These are phyloP conservation scores for Lachancea cidri DNA, from an alignment of 805 yeast genomes.

Conservation along the genomic window DNA sequence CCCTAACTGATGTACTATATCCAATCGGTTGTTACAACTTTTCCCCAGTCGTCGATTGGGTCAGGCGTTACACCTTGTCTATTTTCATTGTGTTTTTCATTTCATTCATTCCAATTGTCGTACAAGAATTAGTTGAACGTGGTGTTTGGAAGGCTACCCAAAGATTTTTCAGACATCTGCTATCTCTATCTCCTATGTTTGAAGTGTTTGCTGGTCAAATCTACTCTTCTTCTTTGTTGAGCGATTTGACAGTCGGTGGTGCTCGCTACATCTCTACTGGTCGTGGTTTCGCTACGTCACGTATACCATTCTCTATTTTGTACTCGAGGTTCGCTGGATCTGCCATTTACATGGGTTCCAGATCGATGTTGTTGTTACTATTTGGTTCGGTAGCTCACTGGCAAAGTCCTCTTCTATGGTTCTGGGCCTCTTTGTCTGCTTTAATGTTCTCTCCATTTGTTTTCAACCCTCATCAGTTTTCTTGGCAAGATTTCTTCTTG, in stretches of 20 bases:
- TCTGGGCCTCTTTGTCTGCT: constrained; percentile 90
- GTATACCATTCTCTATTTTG: constrained; percentile 69
- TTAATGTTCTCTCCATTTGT: constrained; percentile 88
- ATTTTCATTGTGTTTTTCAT: constrained; percentile 79
- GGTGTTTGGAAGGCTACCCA: constrained; percentile 72
- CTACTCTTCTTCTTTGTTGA: constrained; percentile 63
- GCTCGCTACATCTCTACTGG: constrained; percentile 85
- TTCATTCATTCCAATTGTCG: constrained; percentile 71
- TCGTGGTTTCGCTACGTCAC: constrained; percentile 78
- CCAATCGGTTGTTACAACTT: constrained; percentile 75
- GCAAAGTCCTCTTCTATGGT: constrained; percentile 94
- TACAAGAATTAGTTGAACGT: constrained; percentile 77
- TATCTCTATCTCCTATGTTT: constrained; percentile 72
- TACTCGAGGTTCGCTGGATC: constrained; percentile 78
- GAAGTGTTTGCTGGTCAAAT: constrained; percentile 81
- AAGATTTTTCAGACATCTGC: constrained; percentile 62
- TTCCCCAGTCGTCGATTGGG: constrained; percentile 72
- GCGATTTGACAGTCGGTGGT: constrained; percentile 77
- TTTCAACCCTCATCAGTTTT: constrained; percentile 96
- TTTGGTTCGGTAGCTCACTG: constrained; percentile 75
- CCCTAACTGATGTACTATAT: constrained; percentile 57
- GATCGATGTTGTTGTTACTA: constrained; percentile 64
- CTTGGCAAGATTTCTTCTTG: constrained; percentile 92
- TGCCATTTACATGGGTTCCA: constrained; percentile 79
- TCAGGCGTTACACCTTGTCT: constrained; percentile 73